Percentiles rank a stretch among this genome's conserved stretches.
phyloP scores from a whole-genome alignment of 345 rosid genomes.

The Arabidopsis suecica region DNA sequence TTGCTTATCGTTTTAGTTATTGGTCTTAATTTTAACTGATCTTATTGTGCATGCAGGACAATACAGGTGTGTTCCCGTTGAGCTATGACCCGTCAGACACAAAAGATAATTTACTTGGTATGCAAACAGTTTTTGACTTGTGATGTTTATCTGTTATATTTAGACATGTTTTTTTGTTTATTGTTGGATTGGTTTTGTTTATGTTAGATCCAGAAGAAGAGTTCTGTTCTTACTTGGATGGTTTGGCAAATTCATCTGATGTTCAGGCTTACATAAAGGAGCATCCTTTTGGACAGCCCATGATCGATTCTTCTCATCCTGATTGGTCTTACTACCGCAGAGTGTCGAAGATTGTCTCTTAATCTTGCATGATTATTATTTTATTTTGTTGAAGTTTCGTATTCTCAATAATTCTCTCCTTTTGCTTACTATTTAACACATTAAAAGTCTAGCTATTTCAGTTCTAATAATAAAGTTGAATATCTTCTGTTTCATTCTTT shows the following conservation, averaged over 20 bases:
- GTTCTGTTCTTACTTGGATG: slow-evolving; percentile 50
- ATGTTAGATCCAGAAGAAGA: slow-evolving; percentile 48
- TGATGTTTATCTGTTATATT: background rate
- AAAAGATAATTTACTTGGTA: slow-evolving; percentile 41
- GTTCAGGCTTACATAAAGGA: slow-evolving; percentile 46
- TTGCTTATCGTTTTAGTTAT: background rate
- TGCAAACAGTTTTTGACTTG: background rate
- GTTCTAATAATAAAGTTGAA: background rate
- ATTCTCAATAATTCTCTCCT: too few relatives aligned
- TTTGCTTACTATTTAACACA: background rate
- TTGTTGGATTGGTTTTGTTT: background rate
- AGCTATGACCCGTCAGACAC: slow-evolving; percentile 15
- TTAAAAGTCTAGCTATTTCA: background rate
- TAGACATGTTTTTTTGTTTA: background rate
- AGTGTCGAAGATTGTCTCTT: slow-evolving; percentile 8
- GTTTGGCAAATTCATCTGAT: slow-evolving; percentile 41
- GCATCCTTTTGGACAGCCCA: slow-evolving; percentile 49
- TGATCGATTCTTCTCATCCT: slow-evolving; percentile 44
- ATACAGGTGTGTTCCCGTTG: slow-evolving; percentile 46
- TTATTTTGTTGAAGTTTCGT: background rate
- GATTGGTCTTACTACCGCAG: slow-evolving; percentile 46
- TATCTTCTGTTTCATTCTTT: background rate
- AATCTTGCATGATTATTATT: background rate
- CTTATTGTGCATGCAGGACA: slow-evolving; percentile 37
- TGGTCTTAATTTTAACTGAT: background rate